Base-by-base conservation (phyloP, 371 early-diverging fungal genomes). In the Rhizopus arrhizus region DNA sequence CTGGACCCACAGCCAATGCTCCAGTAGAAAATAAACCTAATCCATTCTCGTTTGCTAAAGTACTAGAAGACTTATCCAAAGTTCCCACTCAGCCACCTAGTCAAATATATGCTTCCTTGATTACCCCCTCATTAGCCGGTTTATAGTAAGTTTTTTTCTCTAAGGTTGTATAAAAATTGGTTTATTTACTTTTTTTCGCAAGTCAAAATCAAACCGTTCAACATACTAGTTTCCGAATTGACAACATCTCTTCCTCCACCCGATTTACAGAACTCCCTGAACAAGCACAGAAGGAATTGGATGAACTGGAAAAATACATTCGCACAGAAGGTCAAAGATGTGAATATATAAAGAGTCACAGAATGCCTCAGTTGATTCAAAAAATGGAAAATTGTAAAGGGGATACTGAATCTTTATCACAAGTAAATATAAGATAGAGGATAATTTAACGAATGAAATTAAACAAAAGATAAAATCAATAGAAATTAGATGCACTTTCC, bases 151-250 rank as follows among this genome's bases (percentile, higher is more conserved):
- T 69, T n/a, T 36, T 36, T 36, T 36, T 36, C 36, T 36, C 36
- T 36, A 0, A 9, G 6, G 6, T 2, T 36, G 10, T 42, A 45
- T 43, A 48, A 22, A 2, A 22, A 22, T 22, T 22, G 22, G 0
- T 56, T n/a, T 16, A 46, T 45, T 56, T 16, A 40, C 16, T 31
- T 46, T 45, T n/a, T 41, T n/a, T n/a, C n/a, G n/a, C 43, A 61
- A 76, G 76, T 47, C 75, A 69, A 53, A 68, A 65, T 15, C 75
- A 78, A 55, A 55, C 61, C 28, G 67, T 74, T 13, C 61, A 61
- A n/a, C 56, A 73, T 51, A 78, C 78, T 8, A 75, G 61, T 61
- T 80, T 80, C 60, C 61, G 73, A 49, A 77, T 73, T 40, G 80
- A 80, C 40, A 74, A 74, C 36, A 80, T 80, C 28, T 45, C 66